Conservation (phyloP, 441 rosid species). For the Raphanus hybrid region DNA sequence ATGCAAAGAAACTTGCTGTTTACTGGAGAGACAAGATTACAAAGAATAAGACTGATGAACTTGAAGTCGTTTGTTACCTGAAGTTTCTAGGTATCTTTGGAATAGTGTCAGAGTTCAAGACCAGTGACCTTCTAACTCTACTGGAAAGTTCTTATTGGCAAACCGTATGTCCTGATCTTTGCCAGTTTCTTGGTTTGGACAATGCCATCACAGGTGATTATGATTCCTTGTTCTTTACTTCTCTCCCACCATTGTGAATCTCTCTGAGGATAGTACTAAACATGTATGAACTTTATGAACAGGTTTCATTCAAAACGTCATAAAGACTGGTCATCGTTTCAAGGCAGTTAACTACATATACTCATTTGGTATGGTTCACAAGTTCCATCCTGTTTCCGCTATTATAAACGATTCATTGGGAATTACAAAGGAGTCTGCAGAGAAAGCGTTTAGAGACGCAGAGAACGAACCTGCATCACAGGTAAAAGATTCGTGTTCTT, state of each 20-base stretch:
- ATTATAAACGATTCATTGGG: slow-evolving; percentile 25
- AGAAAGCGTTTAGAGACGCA: slow-evolving; percentile 28
- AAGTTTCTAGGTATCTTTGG: neutral
- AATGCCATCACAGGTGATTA: neutral
- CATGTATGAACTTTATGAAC: neutral
- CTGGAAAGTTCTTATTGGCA: neutral
- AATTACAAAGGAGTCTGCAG: slow-evolving; percentile 27
- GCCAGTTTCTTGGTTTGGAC: neutral
- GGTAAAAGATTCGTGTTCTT: neutral
- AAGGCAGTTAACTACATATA: slow-evolving; percentile 35
- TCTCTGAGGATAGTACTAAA: neutral
- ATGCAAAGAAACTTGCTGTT: neutral
- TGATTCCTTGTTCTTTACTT: neutral
- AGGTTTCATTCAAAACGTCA: slow-evolving; percentile 36
- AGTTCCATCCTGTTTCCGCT: slow-evolving; percentile 29
- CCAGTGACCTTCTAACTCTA: neutral
- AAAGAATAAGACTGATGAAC: neutral
- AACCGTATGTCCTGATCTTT: neutral
- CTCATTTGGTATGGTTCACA: slow-evolving; percentile 31
- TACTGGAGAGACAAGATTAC: neutral
- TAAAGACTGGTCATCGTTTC: slow-evolving; percentile 17
- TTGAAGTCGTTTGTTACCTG: neutral
- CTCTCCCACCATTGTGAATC: neutral
- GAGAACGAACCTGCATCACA: neutral
- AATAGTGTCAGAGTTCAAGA: neutral